Conservation (phyloP, 345 rosid species). For the Lenwebbia sp. region DNA sequence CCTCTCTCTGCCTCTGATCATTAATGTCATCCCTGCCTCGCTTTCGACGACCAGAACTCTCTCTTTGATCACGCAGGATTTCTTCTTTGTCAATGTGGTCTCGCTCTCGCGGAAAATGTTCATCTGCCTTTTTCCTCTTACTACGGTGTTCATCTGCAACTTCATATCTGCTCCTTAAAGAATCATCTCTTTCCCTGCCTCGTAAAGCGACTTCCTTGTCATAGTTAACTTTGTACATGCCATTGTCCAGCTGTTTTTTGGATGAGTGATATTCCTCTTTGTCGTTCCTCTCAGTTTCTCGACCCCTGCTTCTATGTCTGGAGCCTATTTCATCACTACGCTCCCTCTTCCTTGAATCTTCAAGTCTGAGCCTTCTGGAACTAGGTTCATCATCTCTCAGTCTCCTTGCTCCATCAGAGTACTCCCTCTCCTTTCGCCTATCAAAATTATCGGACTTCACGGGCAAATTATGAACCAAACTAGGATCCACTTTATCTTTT, state of each 20-base stretch:
- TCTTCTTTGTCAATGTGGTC: slow-evolving; percentile 54
- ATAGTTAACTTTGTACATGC: slow-evolving; percentile 37
- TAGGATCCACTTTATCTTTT: slow-evolving; percentile 47
- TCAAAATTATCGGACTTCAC: slow-evolving; percentile 51
- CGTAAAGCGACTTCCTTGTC: slow-evolving; percentile 44
- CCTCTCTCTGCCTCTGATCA: slow-evolving; percentile 73
- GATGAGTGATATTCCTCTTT: slow-evolving; percentile 50
- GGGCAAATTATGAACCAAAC: slow-evolving; percentile 21
- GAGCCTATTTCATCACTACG: slow-evolving; percentile 58
- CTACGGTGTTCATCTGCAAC: slow-evolving; percentile 44
- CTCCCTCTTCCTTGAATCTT: slow-evolving; percentile 65
- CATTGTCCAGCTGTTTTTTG: slow-evolving; percentile 72
- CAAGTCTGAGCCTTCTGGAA: slow-evolving; percentile 47
- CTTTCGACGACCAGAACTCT: slow-evolving; percentile 47
- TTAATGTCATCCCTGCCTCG: slow-evolving; percentile 67
- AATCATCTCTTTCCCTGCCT: slow-evolving; percentile 56
- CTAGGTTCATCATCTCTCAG: slow-evolving; percentile 52
- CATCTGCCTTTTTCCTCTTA: slow-evolving; percentile 80
- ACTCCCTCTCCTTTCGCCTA: slow-evolving; percentile 58
- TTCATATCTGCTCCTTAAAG: slow-evolving; percentile 44
- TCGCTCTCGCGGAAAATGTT: slow-evolving; percentile 40
- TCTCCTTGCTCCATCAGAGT: slow-evolving; percentile 47
- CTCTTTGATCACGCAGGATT: slow-evolving; percentile 46
- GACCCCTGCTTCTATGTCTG: slow-evolving; percentile 59
- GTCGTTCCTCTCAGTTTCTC: slow-evolving; percentile 54